phyloP scores from a whole-genome alignment of 1,284 basidiomycete species.

The Prillingera fragicola region DNA sequence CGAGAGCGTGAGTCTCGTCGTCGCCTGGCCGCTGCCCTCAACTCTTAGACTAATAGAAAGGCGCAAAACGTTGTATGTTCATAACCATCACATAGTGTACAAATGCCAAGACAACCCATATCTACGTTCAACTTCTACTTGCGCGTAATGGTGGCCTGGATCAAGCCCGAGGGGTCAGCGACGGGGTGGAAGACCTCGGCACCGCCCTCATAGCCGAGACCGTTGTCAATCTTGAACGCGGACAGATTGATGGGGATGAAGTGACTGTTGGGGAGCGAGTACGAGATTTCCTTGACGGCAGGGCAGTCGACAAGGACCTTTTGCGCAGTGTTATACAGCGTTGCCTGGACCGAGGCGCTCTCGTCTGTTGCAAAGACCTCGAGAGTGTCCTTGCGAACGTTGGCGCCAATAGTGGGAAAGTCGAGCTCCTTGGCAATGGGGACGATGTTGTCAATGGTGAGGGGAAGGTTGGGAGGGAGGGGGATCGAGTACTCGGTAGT shows the following conservation, averaged over 20 bases:
- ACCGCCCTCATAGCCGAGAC: slow-evolving; percentile 53
- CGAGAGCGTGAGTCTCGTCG: slow-evolving; percentile 36
- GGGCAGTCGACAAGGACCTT: slow-evolving; percentile 63
- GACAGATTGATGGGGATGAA: slow-evolving; percentile 57
- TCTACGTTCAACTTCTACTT: slow-evolving; percentile 23
- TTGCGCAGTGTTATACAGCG: slow-evolving; percentile 82
- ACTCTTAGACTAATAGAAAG: too few relatives aligned
- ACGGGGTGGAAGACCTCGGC: slow-evolving; percentile 77
- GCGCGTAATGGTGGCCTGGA: slow-evolving; percentile 50
- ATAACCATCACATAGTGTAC: too few relatives aligned
- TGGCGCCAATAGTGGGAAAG: slow-evolving; percentile 52
- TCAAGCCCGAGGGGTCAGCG: slow-evolving; percentile 58
- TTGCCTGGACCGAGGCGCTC: slow-evolving; percentile 90
- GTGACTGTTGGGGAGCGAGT: slow-evolving; percentile 87
- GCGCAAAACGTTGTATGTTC: too few relatives aligned
- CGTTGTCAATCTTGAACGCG: slow-evolving; percentile 51
- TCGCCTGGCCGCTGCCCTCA: slow-evolving; percentile 29
- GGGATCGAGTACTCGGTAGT: slow-evolving; percentile 65
- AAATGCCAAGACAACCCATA: background rate
- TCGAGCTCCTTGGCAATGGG: slow-evolving; percentile 59
- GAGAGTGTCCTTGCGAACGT: slow-evolving; percentile 64
- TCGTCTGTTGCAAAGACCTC: slow-evolving; percentile 80
- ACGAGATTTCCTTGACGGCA: slow-evolving; percentile 61
- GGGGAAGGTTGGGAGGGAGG: slow-evolving; percentile 49
- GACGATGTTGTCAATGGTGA: slow-evolving; percentile 52